Base-by-base conservation (phyloP, 2,329 filamentous ascomycete species). In the Dactylellina parvicollis region DNA sequence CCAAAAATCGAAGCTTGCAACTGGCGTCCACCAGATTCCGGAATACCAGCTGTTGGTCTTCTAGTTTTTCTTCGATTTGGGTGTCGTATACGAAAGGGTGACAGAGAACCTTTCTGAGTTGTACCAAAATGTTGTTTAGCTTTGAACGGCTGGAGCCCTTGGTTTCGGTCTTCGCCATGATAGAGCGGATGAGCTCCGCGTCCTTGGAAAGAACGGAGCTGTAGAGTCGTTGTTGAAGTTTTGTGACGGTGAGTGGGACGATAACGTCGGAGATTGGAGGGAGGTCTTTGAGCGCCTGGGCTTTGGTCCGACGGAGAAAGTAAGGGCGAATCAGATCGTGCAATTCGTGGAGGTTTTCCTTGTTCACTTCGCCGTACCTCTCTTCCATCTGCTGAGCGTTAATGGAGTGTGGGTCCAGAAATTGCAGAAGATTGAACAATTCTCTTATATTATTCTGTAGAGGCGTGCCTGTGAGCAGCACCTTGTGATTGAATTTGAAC, bases 201-300 rank as follows among this genome's bases (percentile, higher is more conserved):
- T 96, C 96, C 80, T 96, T 95, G 12, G 91, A 88, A 77, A 99
- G 86, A 77, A 99, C 97, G 1, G 91, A 96, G 79, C 93, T 95
- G 82, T 95, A 96, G 0, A 99, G 85, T 79, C 92, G 95, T 83
- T 96, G 95, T 79, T 99, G 96, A 10, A 99, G 84, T 12, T 92
- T 85, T 1, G 91, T 93, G 93, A 98, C 97, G 1, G 91, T 93
- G n/a, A 99, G 89, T 0, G 95, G 95, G 3, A 99, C 83, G 74
- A 99, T 98, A 77, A 99, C 92, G 78, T 98, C 94, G 0, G 91
- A 90, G 87, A 99, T 92, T 0, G 94, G 89, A 0, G 95, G 95
- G 8, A 99, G 83, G 80, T 97, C 96, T 38, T 91, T 94, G 57
- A 99, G 84, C 0, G 97, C 94, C 74, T 94, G 89, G 10, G 89